Conservation (phyloP, 106 monocot species). For the Ottelia alismoides region DNA sequence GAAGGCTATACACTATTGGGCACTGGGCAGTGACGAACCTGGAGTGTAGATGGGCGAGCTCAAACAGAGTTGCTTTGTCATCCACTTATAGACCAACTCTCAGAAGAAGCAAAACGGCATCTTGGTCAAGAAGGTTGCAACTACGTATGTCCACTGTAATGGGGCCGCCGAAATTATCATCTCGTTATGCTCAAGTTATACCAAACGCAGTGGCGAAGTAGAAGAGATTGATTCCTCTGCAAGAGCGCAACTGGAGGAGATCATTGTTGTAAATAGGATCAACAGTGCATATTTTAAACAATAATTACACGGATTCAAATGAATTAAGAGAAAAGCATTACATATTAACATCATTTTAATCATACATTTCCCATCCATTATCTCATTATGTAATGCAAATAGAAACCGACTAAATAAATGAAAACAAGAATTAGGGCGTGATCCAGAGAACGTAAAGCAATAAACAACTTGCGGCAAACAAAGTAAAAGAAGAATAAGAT, state of each 20-base stretch:
- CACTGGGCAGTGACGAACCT: constrained; percentile 4
- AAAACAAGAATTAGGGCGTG: no score
- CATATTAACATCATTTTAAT: no score
- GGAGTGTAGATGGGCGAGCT: background rate
- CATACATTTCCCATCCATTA: no score
- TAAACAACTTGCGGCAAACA: no score
- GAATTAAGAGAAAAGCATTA: no score
- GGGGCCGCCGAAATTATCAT: constrained; percentile 13
- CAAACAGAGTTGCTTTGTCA: background rate
- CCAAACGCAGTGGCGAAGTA: background rate
- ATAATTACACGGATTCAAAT: no score
- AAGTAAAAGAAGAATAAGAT: no score
- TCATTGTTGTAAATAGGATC: no score
- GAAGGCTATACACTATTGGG: constrained; percentile 10
- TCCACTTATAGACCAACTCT: constrained; percentile 6
- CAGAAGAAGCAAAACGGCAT: constrained; percentile 11
- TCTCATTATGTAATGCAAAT: no score
- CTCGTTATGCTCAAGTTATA: constrained; percentile 1
- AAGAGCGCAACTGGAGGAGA: background rate
- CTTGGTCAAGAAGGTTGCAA: background rate
- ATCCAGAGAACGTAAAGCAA: no score
- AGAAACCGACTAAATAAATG: no score
- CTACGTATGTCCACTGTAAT: constrained; percentile 6
- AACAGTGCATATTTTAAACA: no score
- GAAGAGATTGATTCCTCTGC: background rate